Base-by-base conservation (phyloP, 78 protist genomes). In the Creolimax fragrantissima region DNA sequence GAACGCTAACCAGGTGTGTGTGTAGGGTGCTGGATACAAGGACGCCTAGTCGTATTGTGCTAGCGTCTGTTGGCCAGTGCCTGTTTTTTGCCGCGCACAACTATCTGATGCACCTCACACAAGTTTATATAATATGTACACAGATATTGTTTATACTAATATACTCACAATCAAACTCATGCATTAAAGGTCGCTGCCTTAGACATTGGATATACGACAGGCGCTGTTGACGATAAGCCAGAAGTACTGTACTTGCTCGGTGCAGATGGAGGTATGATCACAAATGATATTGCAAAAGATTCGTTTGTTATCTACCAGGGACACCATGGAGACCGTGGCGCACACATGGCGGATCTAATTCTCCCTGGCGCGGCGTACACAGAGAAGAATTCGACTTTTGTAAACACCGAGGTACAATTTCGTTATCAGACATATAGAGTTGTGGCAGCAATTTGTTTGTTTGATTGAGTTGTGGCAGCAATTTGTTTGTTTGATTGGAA, bases 311-410 rank as follows among this genome's bases (percentile, higher is more conserved):
- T 94, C 89, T 92, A 94, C 92, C 93, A 94, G 74, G 85, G 92
- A 39, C 91, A 89, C 45, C 94, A 92, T 47, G 94, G 94, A 11
- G 94, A 92, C 91, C 3, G 2, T 39, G 96, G 94, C 7, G 95
- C 95, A 4, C 44, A 81, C 89, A 0, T 41, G 2, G 96, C 96
- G 7, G 95, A 93, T 89, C 47, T 93, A 7, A 88, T 95, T 24
- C 90, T 95, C 3, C 96, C 96, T 3, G 95, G 95, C 32, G 93
- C 95, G 32, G 94, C 96, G 3, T 95, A 93, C 89, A 93, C 95
- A 39, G 96, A 95, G 90, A 95, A 95, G 95, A 3, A 37, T 11
- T 93, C 81, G 42, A 93, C 96, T 11, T 95, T 89, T 89, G 95
- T 90, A 67, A 93, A 93, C 85, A 93, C 93, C 3, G 96, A 94